phyloP scores from a whole-genome alignment of 768 basidiomycete species.

The Pleurotus cornucopiae region DNA sequence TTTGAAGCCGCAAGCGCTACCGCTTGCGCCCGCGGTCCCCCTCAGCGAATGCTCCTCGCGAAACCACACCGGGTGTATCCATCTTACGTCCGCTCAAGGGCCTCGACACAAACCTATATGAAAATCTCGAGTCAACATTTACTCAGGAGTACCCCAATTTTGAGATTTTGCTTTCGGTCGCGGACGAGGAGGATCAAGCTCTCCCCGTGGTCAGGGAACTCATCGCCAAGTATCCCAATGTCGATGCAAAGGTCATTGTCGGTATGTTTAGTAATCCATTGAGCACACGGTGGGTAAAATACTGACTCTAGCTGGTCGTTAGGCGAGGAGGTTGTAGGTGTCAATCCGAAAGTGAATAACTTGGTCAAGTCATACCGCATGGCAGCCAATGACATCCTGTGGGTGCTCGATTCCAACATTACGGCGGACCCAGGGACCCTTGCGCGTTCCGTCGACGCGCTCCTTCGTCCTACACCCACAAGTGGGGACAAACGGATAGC shows the following conservation, averaged over 20 bases:
- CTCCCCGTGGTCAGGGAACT: constrained; percentile 78
- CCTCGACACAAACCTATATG: constrained; percentile 91
- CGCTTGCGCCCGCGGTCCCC: constrained; percentile 62
- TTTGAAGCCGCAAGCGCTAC: constrained; percentile 69
- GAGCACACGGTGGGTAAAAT: neutral
- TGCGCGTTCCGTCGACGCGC: constrained; percentile 78
- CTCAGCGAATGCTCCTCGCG: constrained; percentile 40
- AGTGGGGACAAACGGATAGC: constrained; percentile 50
- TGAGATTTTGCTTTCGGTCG: constrained; percentile 89
- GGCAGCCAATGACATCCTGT: constrained; percentile 86
- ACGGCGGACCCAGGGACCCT: constrained; percentile 74
- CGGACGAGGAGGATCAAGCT: constrained; percentile 86
- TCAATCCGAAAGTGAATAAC: constrained; percentile 98
- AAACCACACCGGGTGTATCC: constrained; percentile 78
- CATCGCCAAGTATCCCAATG: constrained; percentile 70
- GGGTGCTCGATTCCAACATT: constrained; percentile 97
- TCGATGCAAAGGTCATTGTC: constrained; percentile 69
- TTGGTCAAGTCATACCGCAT: constrained; percentile 78
- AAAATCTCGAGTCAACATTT: constrained; percentile 94
- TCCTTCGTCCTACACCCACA: constrained; percentile 38
- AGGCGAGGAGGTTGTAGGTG: constrained; percentile 84
- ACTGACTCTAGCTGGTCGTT: constrained; percentile 1
- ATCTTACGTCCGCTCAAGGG: constrained; percentile 94
- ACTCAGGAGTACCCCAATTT: constrained; percentile 87
- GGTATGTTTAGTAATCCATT: constrained; percentile 41